These are phyloP conservation scores for Leptographium flavum DNA, from an alignment of 2,329 filamentous ascomycete genomes.

Conservation along the genomic window DNA sequence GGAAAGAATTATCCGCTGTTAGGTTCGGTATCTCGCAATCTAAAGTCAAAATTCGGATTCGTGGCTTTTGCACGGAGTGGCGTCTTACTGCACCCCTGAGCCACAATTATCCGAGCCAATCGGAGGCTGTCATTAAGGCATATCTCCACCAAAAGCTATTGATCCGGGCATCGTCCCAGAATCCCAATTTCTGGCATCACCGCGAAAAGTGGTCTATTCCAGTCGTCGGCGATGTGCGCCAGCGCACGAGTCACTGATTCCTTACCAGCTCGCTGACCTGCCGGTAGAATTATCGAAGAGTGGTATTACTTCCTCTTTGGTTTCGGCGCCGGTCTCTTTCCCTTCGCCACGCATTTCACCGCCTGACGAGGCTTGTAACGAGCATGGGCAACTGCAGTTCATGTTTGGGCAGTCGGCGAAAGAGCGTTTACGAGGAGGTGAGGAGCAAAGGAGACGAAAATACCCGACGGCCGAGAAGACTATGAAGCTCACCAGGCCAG, in stretches of 20 bases:
- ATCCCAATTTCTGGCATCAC: not conserved
- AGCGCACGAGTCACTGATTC: not conserved
- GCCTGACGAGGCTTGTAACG: not conserved
- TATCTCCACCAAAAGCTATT: not conserved
- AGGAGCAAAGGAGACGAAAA: no score
- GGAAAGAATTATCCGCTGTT: no score
- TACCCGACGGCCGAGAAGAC: no score
- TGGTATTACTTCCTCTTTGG: not conserved
- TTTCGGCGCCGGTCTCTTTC: no score
- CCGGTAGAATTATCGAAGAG: no score
- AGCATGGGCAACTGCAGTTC: slow-evolving; percentile 47
- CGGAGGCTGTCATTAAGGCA: not conserved
- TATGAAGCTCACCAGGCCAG: slow-evolving; percentile 17
- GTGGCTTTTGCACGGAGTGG: no score
- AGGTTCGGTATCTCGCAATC: no score
- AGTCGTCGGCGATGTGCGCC: not conserved
- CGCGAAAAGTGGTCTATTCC: not conserved
- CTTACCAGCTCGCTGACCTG: not conserved
- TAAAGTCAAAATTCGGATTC: no score
- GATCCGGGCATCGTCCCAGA: not conserved
- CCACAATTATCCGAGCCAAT: not conserved
- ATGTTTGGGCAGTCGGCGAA: slow-evolving; percentile 38
- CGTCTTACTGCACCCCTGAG: not conserved
- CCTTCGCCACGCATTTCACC: no score
- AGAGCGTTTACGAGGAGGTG: slow-evolving; percentile 42